Conservation (phyloP, 257 asterid species). For the Capsicum chinense region DNA sequence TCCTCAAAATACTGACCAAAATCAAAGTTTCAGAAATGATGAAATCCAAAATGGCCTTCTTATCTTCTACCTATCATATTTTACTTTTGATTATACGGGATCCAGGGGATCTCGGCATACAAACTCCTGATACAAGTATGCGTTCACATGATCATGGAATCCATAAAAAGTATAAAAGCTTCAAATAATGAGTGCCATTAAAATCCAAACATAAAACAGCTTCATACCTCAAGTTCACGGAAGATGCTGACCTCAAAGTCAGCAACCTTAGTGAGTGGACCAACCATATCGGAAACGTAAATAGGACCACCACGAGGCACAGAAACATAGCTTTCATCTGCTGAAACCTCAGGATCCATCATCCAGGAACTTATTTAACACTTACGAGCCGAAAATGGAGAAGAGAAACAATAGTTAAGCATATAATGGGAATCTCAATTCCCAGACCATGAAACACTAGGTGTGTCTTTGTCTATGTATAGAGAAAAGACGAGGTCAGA, state of each 20-base stretch:
- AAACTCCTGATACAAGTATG: not conserved
- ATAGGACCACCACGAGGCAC: constrained; percentile 89
- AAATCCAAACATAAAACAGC: not conserved
- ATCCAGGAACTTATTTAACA: not conserved
- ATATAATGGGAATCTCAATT: not conserved
- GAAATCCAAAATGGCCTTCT: not conserved
- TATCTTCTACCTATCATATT: not conserved
- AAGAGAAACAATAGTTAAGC: not conserved
- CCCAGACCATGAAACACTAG: not conserved
- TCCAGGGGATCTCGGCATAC: not conserved
- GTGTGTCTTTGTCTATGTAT: not conserved
- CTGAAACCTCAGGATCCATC: constrained; percentile 41
- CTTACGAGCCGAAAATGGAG: not conserved
- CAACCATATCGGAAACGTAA: constrained; percentile 60
- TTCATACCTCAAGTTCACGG: constrained; percentile 67
- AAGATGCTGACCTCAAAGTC: constrained; percentile 58
- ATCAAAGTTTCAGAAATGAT: not conserved
- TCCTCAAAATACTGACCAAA: not conserved
- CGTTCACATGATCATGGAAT: not conserved
- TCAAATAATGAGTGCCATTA: constrained; percentile 23
- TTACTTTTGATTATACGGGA: not conserved
- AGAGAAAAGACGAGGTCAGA: not conserved
- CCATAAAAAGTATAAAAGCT: not conserved
- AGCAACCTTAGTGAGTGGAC: constrained; percentile 64
- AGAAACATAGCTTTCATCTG: constrained; percentile 56